Conservation (phyloP, 1,284 basidiomycete species). For the Thelephora terrestris region DNA sequence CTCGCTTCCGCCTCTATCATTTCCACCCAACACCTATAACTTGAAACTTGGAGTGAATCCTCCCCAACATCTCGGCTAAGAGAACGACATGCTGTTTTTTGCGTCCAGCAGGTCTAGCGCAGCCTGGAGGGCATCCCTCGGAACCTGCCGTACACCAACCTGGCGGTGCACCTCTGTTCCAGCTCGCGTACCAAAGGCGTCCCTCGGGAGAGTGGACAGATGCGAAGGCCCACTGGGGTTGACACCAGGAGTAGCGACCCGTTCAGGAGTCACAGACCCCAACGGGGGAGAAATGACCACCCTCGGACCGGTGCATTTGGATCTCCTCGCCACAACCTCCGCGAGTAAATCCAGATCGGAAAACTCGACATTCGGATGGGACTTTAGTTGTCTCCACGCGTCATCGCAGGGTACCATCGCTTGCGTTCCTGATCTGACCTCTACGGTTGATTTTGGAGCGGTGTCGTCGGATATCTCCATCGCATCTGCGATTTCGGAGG, state of each 20-base stretch:
- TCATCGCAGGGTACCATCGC: slow-evolving; percentile 67
- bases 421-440: slow-evolving; percentile 1
- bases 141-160: slow-evolving; percentile 60
- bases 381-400: slow-evolving; percentile 81
- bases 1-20: too few relatives aligned
- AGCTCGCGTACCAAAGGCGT: not conserved
- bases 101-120: slow-evolving; percentile 72
- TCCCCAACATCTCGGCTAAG: too few relatives aligned
- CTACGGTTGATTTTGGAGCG: slow-evolving; percentile 1
- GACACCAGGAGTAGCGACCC: slow-evolving; percentile 24
- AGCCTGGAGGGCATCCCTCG: slow-evolving; percentile 67
- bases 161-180: slow-evolving; percentile 29
- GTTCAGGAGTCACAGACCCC: slow-evolving; percentile 37
- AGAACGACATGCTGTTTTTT: slow-evolving; percentile 22
- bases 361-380: slow-evolving; percentile 80
- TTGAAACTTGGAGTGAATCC: too few relatives aligned
- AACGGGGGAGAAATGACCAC: slow-evolving; percentile 56
- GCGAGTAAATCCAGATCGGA: slow-evolving; percentile 75
- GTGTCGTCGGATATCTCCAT: slow-evolving; percentile 7
- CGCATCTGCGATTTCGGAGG: slow-evolving; percentile 15
- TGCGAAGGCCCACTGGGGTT: slow-evolving; percentile 1
- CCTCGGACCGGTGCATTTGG: slow-evolving; percentile 66
- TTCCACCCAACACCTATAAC: too few relatives aligned
- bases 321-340: slow-evolving; percentile 78
- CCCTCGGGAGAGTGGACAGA: not conserved